These are phyloP conservation scores for Exutisphaerella laricina DNA, from an alignment of 2,329 filamentous ascomycete species.

Conservation along the genomic window DNA sequence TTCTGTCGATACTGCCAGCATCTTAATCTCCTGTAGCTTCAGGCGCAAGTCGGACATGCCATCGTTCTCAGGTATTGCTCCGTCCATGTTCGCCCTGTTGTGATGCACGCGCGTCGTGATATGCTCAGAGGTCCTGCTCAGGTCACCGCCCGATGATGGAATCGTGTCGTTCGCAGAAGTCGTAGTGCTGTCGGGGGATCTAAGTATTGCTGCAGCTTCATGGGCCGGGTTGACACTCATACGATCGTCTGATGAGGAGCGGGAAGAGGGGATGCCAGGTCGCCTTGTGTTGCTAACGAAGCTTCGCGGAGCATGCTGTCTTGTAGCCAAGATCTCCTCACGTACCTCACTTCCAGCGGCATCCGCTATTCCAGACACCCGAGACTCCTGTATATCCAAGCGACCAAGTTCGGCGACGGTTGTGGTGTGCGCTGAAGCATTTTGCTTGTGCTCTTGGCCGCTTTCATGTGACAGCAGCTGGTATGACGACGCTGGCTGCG, in stretches of 20 bases:
- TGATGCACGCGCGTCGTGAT: background rate
- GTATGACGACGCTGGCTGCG: background rate
- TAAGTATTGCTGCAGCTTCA: constrained; percentile 17
- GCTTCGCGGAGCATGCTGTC: constrained; percentile 1
- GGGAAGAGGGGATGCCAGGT: constrained; percentile 4
- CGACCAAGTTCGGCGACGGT: background rate
- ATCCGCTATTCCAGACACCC: background rate
- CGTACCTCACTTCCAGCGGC: background rate
- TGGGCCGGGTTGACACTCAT: constrained; percentile 24
- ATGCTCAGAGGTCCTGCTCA: background rate
- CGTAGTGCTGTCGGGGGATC: background rate
- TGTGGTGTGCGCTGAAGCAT: background rate
- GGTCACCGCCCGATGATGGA: background rate
- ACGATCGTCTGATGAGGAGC: constrained; percentile 9
- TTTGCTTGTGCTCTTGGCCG: constrained; percentile 1
- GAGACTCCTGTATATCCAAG: background rate
- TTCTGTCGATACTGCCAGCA: constrained; percentile 40
- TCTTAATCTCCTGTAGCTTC: constrained; percentile 45
- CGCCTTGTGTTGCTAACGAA: background rate
- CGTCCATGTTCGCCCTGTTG: constrained; percentile 17
- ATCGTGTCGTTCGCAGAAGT: constrained; percentile 1
- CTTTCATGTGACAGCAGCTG: background rate
- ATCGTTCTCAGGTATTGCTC: constrained; percentile 43
- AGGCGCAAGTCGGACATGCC: constrained; percentile 45
- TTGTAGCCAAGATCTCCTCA: background rate